Evolutionary conservation across 2,329 filamentous ascomycete species (phyloP).

Genomic region (Rosellinia necatrix): DNA sequence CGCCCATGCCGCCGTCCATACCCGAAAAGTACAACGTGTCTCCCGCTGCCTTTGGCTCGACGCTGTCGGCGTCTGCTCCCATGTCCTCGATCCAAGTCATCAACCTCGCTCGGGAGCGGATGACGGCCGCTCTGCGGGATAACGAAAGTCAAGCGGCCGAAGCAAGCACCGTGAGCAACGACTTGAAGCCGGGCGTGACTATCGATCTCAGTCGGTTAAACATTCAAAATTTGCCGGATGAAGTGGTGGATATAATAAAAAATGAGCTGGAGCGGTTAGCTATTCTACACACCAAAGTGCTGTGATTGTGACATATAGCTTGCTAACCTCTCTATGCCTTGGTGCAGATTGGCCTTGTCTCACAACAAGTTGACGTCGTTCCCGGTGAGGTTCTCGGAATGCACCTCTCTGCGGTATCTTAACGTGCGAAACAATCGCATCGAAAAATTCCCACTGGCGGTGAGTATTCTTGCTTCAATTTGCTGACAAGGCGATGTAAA

Average conservation of each 20-base stretch:
- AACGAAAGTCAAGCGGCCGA: conserved; percentile 67
- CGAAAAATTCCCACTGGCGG: conserved; percentile 62
- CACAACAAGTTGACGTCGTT: conserved; percentile 77
- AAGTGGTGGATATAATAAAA: conserved; percentile 76
- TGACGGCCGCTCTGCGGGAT: conserved; percentile 69
- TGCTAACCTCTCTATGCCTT: conserved; percentile 29
- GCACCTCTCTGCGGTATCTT: conserved; percentile 76
- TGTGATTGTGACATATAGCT: background rate
- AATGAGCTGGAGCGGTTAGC: conserved; percentile 72
- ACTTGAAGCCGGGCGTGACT: conserved; percentile 72
- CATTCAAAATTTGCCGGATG: conserved; percentile 72
- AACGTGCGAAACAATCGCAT: conserved; percentile 80
- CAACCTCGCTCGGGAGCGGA: conserved; percentile 66
- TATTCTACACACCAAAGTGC: background rate
- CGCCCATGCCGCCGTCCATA: conserved; percentile 44
- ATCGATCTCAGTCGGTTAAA: conserved; percentile 78
- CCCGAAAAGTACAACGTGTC: conserved; percentile 51
- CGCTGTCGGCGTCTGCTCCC: conserved; percentile 54
- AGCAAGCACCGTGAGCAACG: conserved; percentile 61
- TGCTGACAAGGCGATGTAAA: conserved; percentile 14
- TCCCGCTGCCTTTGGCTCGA: conserved; percentile 44
- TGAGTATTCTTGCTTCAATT: conserved; percentile 43
- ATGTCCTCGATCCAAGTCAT: conserved; percentile 69
- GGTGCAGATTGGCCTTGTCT: conserved; percentile 72
- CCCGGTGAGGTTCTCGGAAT: conserved; percentile 73